A percentile compares a stretch with the other conserved stretches of the same genome.
Conservation (phyloP, 179 eudicot species). For the Silene noctiflora region DNA sequence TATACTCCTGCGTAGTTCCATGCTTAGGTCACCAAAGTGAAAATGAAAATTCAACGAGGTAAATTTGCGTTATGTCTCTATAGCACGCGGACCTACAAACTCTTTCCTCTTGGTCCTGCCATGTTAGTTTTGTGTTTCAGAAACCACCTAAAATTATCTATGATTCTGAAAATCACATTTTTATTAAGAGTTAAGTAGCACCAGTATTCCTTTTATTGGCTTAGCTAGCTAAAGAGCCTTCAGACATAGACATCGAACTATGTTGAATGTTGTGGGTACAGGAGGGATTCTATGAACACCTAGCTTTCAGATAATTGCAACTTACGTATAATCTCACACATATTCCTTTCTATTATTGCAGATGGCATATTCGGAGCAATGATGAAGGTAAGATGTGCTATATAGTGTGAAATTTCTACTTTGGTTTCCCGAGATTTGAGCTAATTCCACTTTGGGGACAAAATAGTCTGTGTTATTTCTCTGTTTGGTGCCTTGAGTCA, state of each 20-base stretch:
- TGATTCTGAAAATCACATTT: too few relatives aligned
- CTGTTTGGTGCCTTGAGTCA: background rate
- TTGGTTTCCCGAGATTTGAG: background rate
- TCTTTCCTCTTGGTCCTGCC: background rate
- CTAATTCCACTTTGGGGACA: background rate
- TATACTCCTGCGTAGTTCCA: too few relatives aligned
- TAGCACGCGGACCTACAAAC: background rate
- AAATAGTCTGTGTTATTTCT: background rate
- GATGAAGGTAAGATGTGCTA: slow-evolving; percentile 66
- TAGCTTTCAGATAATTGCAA: background rate
- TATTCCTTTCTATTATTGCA: slow-evolving; percentile 27
- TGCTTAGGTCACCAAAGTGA: too few relatives aligned
- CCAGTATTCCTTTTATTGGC: background rate
- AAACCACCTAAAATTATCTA: background rate
- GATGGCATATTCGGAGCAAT: slow-evolving; percentile 98
- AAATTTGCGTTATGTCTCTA: too few relatives aligned
- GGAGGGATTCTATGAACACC: background rate
- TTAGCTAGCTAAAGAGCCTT: background rate
- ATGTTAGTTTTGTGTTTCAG: background rate
- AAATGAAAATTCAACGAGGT: too few relatives aligned
- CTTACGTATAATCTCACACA: background rate
- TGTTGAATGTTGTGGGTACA: background rate
- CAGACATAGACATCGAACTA: background rate
- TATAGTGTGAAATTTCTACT: background rate
- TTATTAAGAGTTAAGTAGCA: background rate